Evolutionary conservation across 2,329 filamentous ascomycete genomes (phyloP).

Genomic region (Penicillium olsonii): DNA sequence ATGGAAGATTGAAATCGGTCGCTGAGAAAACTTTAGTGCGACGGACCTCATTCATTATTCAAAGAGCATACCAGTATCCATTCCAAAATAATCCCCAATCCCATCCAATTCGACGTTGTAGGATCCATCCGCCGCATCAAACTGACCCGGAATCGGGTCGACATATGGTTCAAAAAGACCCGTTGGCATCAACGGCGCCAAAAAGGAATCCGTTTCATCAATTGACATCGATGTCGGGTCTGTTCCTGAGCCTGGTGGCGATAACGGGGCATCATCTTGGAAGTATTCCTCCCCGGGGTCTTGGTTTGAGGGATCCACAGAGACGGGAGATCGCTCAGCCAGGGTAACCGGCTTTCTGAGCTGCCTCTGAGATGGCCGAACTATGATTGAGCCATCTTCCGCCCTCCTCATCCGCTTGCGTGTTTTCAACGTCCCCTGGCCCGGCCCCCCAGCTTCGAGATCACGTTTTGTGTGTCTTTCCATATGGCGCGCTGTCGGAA

Average conservation of each 20-base stretch:
- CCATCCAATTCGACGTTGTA: constrained; percentile 25
- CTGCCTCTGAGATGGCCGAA: constrained; percentile 36
- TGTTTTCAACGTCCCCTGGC: constrained; percentile 50
- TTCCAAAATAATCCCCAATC: constrained; percentile 57
- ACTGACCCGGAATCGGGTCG: constrained; percentile 36
- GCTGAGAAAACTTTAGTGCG: constrained; percentile 36
- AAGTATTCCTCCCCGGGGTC: constrained; percentile 11
- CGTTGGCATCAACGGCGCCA: constrained; percentile 34
- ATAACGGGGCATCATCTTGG: constrained; percentile 25
- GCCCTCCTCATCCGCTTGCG: constrained; percentile 54
- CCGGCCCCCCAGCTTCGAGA: constrained; percentile 52
- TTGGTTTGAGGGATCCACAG: constrained; percentile 16
- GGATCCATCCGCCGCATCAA: constrained; percentile 37
- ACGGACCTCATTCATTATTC: not conserved
- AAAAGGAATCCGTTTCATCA: constrained; percentile 28
- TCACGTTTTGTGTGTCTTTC: constrained; percentile 54
- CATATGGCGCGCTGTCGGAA: constrained; percentile 57
- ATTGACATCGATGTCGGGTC: constrained; percentile 25
- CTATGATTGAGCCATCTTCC: constrained; percentile 50
- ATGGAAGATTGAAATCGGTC: constrained; percentile 66
- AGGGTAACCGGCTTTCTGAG: constrained; percentile 5
- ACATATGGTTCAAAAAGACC: constrained; percentile 35
- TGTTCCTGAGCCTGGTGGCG: constrained; percentile 29
- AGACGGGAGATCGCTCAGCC: constrained; percentile 3
- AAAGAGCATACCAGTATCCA: constrained; percentile 53